Percentiles rank a stretch among this genome's conserved stretches.
phyloP scores from a whole-genome alignment of 805 yeast species.

The Myxozyma neotropica region DNA sequence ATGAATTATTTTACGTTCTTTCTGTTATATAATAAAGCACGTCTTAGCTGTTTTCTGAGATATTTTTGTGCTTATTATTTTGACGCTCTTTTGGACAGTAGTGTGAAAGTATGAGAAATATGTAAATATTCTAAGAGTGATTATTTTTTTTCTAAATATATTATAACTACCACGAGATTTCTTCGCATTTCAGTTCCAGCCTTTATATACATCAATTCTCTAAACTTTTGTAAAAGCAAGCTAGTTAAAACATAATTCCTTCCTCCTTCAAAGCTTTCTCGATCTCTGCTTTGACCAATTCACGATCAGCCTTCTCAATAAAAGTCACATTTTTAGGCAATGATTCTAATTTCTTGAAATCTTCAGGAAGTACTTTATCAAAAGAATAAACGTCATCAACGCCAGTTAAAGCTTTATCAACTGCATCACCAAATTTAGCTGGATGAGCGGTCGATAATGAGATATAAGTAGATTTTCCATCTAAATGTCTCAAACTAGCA shows the following conservation, averaged over 20 bases:
- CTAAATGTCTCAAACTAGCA: conserved; percentile 64
- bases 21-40: too few relatives aligned
- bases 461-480: conserved; percentile 47
- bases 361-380: conserved; percentile 85
- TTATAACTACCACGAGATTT: too few relatives aligned
- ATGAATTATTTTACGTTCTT: too few relatives aligned
- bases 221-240: too few relatives aligned
- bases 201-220: too few relatives aligned
- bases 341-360: conserved; percentile 68
- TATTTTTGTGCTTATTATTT: too few relatives aligned
- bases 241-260: conserved; percentile 11
- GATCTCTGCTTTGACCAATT: conserved; percentile 42
- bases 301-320: conserved; percentile 71
- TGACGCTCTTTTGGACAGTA: too few relatives aligned
- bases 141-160: too few relatives aligned
- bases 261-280: conserved; percentile 18
- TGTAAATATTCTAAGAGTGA: too few relatives aligned
- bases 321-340: conserved; percentile 74
- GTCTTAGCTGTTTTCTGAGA: too few relatives aligned
- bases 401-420: conserved; percentile 69
- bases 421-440: conserved; percentile 97
- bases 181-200: too few relatives aligned
- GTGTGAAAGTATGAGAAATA: too few relatives aligned
- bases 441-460: conserved; percentile 98
- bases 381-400: conserved; percentile 74